Evolutionary conservation across 164 flowering plant genomes (phyloP).

Genomic region (Vitis rotundifolia): DNA sequence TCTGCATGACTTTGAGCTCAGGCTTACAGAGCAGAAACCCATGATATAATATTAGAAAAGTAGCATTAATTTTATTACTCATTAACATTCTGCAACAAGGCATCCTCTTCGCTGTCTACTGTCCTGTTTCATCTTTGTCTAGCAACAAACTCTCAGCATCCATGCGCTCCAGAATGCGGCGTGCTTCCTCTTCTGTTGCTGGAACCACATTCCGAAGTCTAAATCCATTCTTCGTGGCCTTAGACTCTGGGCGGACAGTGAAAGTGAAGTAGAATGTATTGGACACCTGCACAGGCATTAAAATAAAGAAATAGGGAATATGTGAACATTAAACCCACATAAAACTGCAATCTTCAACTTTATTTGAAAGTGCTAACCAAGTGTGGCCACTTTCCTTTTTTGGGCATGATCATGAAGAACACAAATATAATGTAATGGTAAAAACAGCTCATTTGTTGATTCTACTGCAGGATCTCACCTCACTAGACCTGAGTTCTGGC

Average conservation of each 20-base stretch:
- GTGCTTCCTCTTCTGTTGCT: constrained; percentile 91
- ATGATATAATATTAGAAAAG: too few relatives aligned
- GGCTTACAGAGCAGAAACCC: neutral
- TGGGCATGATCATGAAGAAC: neutral
- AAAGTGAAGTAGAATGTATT: constrained; percentile 93
- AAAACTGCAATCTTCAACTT: neutral
- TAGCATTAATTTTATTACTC: too few relatives aligned
- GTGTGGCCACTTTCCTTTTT: too few relatives aligned
- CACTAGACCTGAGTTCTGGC: constrained; percentile 87
- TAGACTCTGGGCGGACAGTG: constrained; percentile 72
- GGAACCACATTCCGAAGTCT: constrained; percentile 82
- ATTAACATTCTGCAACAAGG: too few relatives aligned
- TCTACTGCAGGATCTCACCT: constrained; percentile 39
- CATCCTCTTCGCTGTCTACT: neutral
- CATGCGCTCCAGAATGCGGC: constrained; percentile 72
- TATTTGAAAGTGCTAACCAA: neutral
- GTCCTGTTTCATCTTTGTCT: neutral
- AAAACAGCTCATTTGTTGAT: neutral
- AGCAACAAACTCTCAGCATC: constrained; percentile 53
- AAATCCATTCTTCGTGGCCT: constrained; percentile 48
- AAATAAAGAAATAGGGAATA: neutral
- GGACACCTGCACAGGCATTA: constrained; percentile 54
- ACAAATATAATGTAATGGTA: neutral
- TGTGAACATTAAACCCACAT: constrained; percentile 1
- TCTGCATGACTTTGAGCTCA: neutral